Percentiles rank a stretch among this genome's conserved stretches.
phyloP scores from a whole-genome alignment of 2,329 filamentous ascomycete species.

The Talaromyces islandicus region DNA sequence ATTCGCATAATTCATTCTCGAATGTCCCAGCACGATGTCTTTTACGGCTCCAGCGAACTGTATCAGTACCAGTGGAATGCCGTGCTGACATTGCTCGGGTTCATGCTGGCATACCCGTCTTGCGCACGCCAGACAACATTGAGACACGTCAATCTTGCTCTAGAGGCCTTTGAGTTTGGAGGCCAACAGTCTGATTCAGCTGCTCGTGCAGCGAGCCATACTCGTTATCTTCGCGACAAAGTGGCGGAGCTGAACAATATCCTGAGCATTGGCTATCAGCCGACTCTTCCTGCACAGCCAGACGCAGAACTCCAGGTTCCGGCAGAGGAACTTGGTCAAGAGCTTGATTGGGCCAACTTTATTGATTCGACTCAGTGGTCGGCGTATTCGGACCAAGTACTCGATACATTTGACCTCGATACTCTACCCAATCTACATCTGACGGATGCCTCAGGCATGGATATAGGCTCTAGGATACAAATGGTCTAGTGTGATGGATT shows the following conservation, averaged over 20 bases:
- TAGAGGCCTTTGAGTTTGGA: neutral
- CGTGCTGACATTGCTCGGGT: conserved; percentile 15
- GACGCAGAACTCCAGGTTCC: neutral
- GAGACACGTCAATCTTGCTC: neutral
- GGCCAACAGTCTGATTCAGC: neutral
- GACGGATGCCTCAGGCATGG: neutral
- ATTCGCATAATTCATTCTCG: conserved; percentile 8
- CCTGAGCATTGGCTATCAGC: conserved; percentile 3
- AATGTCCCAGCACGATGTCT: conserved; percentile 10
- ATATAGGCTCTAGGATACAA: neutral
- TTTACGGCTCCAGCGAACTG: conserved; percentile 14
- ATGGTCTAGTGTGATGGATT: neutral
- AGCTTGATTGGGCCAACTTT: neutral
- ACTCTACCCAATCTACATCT: neutral
- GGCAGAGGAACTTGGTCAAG: neutral
- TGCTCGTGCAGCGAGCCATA: neutral
- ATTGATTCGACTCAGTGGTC: neutral
- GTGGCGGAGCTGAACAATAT: conserved; percentile 6
- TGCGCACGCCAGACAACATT: conserved; percentile 2
- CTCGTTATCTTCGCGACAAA: neutral
- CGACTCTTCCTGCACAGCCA: neutral
- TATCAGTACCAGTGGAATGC: conserved; percentile 19
- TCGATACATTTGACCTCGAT: neutral
- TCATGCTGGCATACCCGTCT: conserved; percentile 16
- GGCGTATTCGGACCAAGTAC: neutral